Percentiles rank a stretch among this genome's conserved stretches.
Evolutionary conservation across 2,329 filamentous ascomycete genomes (phyloP).

Genomic region (Periconia sp.): DNA sequence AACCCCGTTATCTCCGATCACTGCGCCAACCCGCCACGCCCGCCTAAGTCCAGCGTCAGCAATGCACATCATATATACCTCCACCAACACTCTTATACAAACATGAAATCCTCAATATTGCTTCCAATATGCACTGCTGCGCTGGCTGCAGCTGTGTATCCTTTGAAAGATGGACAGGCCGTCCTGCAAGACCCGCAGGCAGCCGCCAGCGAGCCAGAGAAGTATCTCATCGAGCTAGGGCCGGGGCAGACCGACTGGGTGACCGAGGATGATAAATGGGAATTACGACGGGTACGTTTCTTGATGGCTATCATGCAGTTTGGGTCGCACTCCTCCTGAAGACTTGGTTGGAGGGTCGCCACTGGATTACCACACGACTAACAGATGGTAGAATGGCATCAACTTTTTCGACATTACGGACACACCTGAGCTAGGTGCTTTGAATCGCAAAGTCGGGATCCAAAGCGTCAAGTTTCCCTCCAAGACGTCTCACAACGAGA

Average conservation of each 20-base stretch:
- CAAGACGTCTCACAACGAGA: slow-evolving; percentile 68
- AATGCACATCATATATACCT: slow-evolving; percentile 8
- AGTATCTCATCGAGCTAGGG: slow-evolving; percentile 76
- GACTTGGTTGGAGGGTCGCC: too few relatives aligned
- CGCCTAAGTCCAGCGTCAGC: slow-evolving; percentile 11
- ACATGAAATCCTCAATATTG: slow-evolving; percentile 42
- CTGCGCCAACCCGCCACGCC: slow-evolving; percentile 23
- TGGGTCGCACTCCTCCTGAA: too few relatives aligned
- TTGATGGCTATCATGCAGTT: background rate
- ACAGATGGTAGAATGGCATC: slow-evolving; percentile 69
- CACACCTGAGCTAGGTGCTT: slow-evolving; percentile 66
- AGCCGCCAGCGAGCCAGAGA: slow-evolving; percentile 35
- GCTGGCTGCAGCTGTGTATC: slow-evolving; percentile 32
- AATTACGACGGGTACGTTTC: slow-evolving; percentile 74
- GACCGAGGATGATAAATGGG: slow-evolving; percentile 95
- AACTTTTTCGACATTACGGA: slow-evolving; percentile 96
- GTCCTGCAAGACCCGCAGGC: slow-evolving; percentile 36
- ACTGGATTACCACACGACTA: slow-evolving; percentile 16
- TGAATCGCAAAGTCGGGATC: slow-evolving; percentile 28
- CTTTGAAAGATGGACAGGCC: slow-evolving; percentile 33
- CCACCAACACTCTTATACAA: slow-evolving; percentile 11
- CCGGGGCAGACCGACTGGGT: slow-evolving; percentile 86
- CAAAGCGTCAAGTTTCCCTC: slow-evolving; percentile 68
- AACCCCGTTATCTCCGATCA: slow-evolving; percentile 30
- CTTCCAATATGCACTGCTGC: slow-evolving; percentile 40